Base-by-base conservation (phyloP, 495 filamentous ascomycete species). In the Penicillium flavigenum region DNA sequence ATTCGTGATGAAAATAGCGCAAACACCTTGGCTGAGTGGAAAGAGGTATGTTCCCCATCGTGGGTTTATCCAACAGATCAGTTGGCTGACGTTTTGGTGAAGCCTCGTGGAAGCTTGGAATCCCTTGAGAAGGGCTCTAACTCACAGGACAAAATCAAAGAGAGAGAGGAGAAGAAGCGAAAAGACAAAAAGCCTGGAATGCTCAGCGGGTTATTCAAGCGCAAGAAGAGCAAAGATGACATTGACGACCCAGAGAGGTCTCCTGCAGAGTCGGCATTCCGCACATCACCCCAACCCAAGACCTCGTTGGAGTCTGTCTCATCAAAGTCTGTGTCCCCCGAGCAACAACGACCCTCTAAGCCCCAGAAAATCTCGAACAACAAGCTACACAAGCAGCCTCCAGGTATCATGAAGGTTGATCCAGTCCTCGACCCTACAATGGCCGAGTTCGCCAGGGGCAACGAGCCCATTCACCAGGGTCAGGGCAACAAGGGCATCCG, bases 131-230 rank as follows among this genome's bases (percentile, higher is more conserved):
- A 86, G 62, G 74, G 65, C 5, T 57, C 72, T 44, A 70, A 63
- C 43, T 77, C 76, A 22, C 68, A 77, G 3, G 85, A 87, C 12
- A 84, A 83, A 57, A 51, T 59, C 36, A 88, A 86, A 67, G 89
- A 95, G 52, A 88, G 85, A 68, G 89, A 95, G 55, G 88, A 91
- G 49, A 91, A 89, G 72, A 95, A 91, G 67, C 88, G 88, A 45
- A 93, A 93, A 65, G 89, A 96, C 56, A 96, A 96, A 78, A 96
- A 94, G 67, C 80, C 86, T 14, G 89, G 92, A 47, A 96, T 93
- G 74, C 85, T 99, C 47, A 91, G 91, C 63, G 92, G 91, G 41
- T 81, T 98, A 63, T 99, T 99, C 81, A 97, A 96, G 65, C 81
- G 91, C 54, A 96, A 95, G 64, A 90, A 96, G 43, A 77, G 79